A percentile compares a stretch with the other conserved stretches of the same genome.
Evolutionary conservation across 768 basidiomycete genomes (phyloP).

Genomic region (Gloeopeniophorella convolvens): DNA sequence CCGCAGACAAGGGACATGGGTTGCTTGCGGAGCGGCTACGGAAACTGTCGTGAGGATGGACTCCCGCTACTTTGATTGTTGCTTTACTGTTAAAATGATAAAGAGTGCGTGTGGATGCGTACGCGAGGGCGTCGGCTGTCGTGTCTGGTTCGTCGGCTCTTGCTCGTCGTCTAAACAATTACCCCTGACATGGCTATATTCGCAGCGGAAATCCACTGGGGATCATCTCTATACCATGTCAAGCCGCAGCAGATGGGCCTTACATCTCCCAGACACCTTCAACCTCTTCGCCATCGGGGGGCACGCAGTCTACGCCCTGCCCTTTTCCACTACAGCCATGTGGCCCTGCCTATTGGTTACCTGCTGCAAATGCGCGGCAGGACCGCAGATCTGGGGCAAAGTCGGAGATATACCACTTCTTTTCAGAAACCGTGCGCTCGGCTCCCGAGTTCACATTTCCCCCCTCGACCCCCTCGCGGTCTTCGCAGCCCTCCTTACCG

Average conservation of each 20-base stretch:
- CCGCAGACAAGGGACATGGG: conserved; percentile 49
- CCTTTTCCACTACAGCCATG: conserved; percentile 20
- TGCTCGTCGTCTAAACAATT: background rate
- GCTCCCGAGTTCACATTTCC: conserved; percentile 15
- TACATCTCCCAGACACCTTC: conserved; percentile 32
- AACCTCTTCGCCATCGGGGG: conserved; percentile 34
- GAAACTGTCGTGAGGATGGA: conserved; percentile 52
- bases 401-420: conserved; percentile 13
- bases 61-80: conserved; percentile 49
- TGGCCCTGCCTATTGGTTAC: conserved; percentile 27
- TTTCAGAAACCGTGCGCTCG: conserved; percentile 13
- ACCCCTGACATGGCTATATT: conserved; percentile 17
- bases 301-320: conserved; percentile 26
- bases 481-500: background rate
- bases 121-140: conserved; percentile 63
- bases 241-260: conserved; percentile 45
- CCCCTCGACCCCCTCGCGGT: background rate
- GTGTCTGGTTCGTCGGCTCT: conserved; percentile 39
- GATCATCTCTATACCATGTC: conserved; percentile 54
- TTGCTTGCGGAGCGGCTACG: conserved; percentile 47
- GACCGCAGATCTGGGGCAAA: background rate
- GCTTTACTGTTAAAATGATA: conserved; percentile 42
- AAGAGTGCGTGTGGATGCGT: conserved; percentile 58
- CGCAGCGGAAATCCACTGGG: conserved; percentile 59
- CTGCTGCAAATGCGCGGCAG: conserved; percentile 10